phyloP scores from a whole-genome alignment of 2,329 filamentous ascomycete genomes.

The Diaporthe batatas region DNA sequence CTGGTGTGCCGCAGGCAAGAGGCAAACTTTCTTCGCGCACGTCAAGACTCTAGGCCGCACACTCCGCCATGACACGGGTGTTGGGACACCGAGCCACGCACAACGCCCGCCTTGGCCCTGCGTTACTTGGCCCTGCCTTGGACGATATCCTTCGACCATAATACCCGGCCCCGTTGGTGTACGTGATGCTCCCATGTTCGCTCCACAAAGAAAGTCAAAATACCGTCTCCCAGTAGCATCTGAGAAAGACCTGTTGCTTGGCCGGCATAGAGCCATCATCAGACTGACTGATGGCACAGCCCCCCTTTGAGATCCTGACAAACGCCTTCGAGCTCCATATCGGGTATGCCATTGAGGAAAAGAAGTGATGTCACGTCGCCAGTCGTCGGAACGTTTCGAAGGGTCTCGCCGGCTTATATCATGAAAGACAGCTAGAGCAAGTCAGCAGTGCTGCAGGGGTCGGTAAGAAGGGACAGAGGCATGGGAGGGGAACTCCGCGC shows the following conservation, averaged over 20 bases:
- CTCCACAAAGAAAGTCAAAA: not conserved
- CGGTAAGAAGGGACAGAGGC: not conserved
- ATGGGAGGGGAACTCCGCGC: no score
- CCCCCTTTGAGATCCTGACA: not conserved
- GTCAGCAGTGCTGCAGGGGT: slow-evolving; percentile 32
- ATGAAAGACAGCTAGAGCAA: slow-evolving; percentile 35
- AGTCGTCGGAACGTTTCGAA: slow-evolving; percentile 18
- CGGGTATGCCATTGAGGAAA: slow-evolving; percentile 29
- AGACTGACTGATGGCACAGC: not conserved
- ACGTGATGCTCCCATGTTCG: not conserved
- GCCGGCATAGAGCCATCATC: not conserved
- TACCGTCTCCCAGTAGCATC: not conserved
- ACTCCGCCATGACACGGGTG: slow-evolving; percentile 13
- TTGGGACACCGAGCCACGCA: slow-evolving; percentile 13
- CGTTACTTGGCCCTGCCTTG: slow-evolving; percentile 22
- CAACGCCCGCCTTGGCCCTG: slow-evolving; percentile 18
- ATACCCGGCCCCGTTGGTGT: not conserved
- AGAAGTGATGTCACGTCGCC: slow-evolving; percentile 20
- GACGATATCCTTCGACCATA: not conserved
- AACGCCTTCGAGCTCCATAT: slow-evolving; percentile 37
- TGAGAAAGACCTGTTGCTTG: not conserved
- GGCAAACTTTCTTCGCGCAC: slow-evolving; percentile 22
- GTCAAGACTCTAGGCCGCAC: slow-evolving; percentile 18
- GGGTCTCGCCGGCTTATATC: slow-evolving; percentile 32
- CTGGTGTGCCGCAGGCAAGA: slow-evolving; percentile 17